Evolutionary conservation across 306 rosid genomes (phyloP).

Genomic region (Acacia acuminata): DNA sequence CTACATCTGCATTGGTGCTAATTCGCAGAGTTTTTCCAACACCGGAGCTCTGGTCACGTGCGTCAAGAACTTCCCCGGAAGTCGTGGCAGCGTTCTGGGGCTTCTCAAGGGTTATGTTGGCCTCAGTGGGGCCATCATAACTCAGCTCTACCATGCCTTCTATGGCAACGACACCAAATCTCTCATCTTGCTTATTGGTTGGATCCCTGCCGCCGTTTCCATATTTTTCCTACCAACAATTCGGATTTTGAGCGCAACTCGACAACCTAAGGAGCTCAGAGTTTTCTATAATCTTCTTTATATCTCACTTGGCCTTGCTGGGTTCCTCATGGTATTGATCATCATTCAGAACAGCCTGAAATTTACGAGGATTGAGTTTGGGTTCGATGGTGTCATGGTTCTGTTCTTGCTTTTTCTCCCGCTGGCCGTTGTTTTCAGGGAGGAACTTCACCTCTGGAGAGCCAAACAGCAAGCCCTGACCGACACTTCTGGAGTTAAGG

Average conservation of each 20-base stretch:
- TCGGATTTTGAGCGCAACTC: constrained; percentile 33
- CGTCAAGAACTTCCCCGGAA: constrained; percentile 65
- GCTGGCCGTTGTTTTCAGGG: constrained; percentile 43
- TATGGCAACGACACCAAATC: constrained; percentile 49
- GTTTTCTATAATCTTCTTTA: constrained; percentile 61
- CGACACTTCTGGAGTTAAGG: constrained; percentile 14
- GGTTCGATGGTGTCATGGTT: constrained; percentile 41
- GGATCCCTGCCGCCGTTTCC: constrained; percentile 65
- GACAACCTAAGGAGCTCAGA: constrained; percentile 44
- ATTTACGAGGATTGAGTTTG: constrained; percentile 39
- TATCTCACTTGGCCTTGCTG: constrained; percentile 66
- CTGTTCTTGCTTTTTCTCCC: constrained; percentile 50
- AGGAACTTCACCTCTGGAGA: constrained; percentile 46
- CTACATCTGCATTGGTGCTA: constrained; percentile 69
- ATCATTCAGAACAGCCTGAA: constrained; percentile 45
- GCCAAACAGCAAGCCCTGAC: constrained; percentile 8
- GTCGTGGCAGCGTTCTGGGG: constrained; percentile 71
- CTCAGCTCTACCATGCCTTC: constrained; percentile 58
- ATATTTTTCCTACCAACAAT: constrained; percentile 45
- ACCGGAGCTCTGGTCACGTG: constrained; percentile 65
- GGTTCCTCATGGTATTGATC: constrained; percentile 59
- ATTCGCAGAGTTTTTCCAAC: constrained; percentile 66
- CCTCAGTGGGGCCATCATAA: constrained; percentile 68
- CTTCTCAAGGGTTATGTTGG: constrained; percentile 75
- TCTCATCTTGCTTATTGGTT: constrained; percentile 59